phyloP scores from a whole-genome alignment of 306 rosid genomes.

The Rubus parviflorus region DNA sequence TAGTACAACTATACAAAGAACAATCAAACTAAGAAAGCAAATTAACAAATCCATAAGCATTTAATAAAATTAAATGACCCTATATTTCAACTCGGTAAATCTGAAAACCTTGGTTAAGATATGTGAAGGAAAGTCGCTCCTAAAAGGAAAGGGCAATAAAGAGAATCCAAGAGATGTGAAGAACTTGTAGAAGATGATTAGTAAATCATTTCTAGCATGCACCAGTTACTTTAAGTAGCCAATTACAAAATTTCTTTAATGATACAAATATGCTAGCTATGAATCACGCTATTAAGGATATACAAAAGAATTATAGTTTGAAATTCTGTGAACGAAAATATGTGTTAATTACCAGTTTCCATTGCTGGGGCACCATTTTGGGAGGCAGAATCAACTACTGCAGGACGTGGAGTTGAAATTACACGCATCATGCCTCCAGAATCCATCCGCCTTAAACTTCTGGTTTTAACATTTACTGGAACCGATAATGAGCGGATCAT shows the following conservation, averaged over 20 bases:
- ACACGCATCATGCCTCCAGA: conserved; percentile 72
- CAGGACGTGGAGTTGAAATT: conserved; percentile 52
- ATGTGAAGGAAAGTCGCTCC: neutral
- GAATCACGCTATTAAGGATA: neutral
- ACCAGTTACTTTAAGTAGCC: neutral
- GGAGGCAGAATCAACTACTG: conserved; percentile 40
- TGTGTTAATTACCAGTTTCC: conserved; percentile 51
- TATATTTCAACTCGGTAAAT: neutral
- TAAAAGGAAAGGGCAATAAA: neutral
- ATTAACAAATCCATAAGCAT: neutral
- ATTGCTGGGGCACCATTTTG: conserved; percentile 33
- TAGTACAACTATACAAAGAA: conserved; percentile 3
- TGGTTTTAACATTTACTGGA: conserved; percentile 55
- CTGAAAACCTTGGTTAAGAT: neutral
- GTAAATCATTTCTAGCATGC: neutral
- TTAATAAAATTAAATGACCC: neutral
- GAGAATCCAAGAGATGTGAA: neutral
- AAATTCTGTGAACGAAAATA: neutral
- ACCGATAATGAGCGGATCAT: conserved; percentile 81
- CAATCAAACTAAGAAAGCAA: neutral
- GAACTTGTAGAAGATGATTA: neutral
- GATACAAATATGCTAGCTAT: neutral
- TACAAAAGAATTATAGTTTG: neutral
- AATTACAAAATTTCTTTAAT: neutral
- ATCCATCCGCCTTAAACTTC: conserved; percentile 51